phyloP scores from a whole-genome alignment of 768 basidiomycete genomes.

The Boletellus sp. region DNA sequence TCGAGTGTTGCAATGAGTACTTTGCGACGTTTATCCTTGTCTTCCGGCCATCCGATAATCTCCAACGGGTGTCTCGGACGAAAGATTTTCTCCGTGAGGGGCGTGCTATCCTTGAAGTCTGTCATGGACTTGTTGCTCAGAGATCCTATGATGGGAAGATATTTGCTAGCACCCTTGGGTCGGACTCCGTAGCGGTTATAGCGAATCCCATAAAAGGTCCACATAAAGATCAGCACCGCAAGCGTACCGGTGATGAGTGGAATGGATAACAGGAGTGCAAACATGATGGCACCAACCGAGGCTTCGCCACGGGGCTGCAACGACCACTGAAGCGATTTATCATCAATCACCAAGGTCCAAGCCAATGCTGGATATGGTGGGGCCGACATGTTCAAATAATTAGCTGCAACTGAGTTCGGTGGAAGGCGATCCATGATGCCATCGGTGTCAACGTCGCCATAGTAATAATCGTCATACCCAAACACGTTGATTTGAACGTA shows the following conservation, averaged over 20 bases:
- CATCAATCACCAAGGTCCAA: conserved; percentile 81
- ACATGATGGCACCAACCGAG: conserved; percentile 82
- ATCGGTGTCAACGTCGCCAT: conserved; percentile 86
- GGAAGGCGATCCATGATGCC: conserved; percentile 88
- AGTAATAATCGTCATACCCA: conserved; percentile 88
- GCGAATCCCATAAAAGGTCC: conserved; percentile 94
- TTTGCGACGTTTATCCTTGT: conserved; percentile 84
- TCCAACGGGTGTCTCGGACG: conserved; percentile 59
- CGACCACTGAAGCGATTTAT: conserved; percentile 71
- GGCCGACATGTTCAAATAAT: conserved; percentile 88
- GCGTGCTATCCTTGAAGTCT: conserved; percentile 61
- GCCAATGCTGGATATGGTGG: conserved; percentile 85
- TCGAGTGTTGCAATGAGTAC: conserved; percentile 91
- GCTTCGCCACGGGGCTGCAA: conserved; percentile 80
- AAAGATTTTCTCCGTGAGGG: conserved; percentile 71
- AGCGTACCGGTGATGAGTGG: conserved; percentile 82
- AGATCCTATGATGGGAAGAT: conserved; percentile 82
- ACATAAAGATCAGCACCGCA: conserved; percentile 87
- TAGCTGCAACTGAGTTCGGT: conserved; percentile 80
- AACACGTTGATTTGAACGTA: conserved; percentile 89
- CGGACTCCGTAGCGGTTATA: conserved; percentile 90
- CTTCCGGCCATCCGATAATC: conserved; percentile 95
- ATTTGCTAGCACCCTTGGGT: conserved; percentile 64
- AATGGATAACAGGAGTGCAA: conserved; percentile 73
- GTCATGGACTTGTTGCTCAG: conserved; percentile 62